Base-by-base conservation (phyloP, 768 basidiomycete species). In the Sarcomyxa edulis region DNA sequence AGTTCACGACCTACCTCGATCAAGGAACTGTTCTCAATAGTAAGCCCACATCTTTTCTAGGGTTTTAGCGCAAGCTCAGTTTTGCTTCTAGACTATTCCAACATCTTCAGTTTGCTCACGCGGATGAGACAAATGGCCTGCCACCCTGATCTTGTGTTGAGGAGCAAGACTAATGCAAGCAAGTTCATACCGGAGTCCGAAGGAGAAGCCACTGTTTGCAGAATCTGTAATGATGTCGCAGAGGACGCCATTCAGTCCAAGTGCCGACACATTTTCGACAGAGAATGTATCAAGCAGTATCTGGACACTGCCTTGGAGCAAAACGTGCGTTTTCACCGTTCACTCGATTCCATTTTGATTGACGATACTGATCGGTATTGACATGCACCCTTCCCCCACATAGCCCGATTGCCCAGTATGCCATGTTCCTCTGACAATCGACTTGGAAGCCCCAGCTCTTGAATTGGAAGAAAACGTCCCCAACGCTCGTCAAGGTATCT, bases 51-150 rank as follows among this genome's bases (percentile, higher is more conserved):
- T 30, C 19, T 35, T 19, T 31, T 24, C 33, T 20, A 9, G n/a
- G n/a, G n/a, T 32, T 33, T 30, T 37, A 11, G 32, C 25, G 19
- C 9, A 26, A 16, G 2, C 22, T 49, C 12, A 52, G 36, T 34
- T 7, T 8, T 43, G 21, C 18, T 37, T 35, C 27, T 9, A 88
- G 85, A 93, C 53, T 94, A 93, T 58, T 90, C 85, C 8, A 91
- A 93, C 48, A 88, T 90, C 49, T 90, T 91, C 58, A 84, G 80
- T 50, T 64, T 91, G 77, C 79, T 98, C 40, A 98, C 94, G 5
- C 82, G 96, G 37, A 95, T 97, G 91, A 72, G 90, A 31, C 90
- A 93, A 68, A 87, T 92, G 87, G 90, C 88, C 5, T 92, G 90
- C 48, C 90, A 91, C 54, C 95, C 95, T 5, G 95, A 97, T 57